Evolutionary conservation across 148 eudicot species (phyloP), one percentile per base, ranked within the genome.

Genomic region (Oxyria digyna): DNA sequence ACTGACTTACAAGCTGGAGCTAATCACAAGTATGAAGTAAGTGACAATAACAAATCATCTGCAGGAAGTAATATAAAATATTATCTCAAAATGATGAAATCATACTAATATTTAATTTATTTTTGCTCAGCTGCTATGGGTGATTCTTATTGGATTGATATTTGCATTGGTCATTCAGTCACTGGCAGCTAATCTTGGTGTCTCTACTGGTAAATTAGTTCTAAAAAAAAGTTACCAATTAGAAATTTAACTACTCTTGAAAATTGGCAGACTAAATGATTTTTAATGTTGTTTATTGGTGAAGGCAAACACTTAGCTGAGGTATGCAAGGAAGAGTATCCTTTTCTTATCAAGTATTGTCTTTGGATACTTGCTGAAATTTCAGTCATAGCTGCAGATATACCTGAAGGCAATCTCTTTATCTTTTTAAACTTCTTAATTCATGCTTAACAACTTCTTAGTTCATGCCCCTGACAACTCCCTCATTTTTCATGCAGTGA

Each of bases 1-100:
- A 93, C 98, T 62, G 98, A 89, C 72, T 72, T 93, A 79, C 96
- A 93, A 79, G 98, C 98, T 15, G 98, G 98, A 74, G 96, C 98
- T 18, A 72, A 78, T 73, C 91, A 93, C 41, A 73, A 86, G 74
- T 89, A 74, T 31, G 91, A 86, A 91, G 98, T 93, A 83, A 41
- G 8, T 64, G 33, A 35, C 6, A 35, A 35, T 46, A 5, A 27
- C 4, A 13, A 8, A 35, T 35, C 38, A 35, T 35, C 6, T 26
- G 3, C 3, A 31, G 3, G 3, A 24, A 54, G 23, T 20, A 38
- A 38, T 38, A 35, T 2, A 35, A 3, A 35, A 35, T 35, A 35
- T 35, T 35, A 35, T 35, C 38, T 35, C 38, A 35, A 35, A 35
- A 12, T 55, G 35, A 27, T 6, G 6, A 35, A 35, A 2, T 35